These are phyloP conservation scores for Achaetomiella virescens DNA, from an alignment of 495 filamentous ascomycete species.

Conservation along the genomic window DNA sequence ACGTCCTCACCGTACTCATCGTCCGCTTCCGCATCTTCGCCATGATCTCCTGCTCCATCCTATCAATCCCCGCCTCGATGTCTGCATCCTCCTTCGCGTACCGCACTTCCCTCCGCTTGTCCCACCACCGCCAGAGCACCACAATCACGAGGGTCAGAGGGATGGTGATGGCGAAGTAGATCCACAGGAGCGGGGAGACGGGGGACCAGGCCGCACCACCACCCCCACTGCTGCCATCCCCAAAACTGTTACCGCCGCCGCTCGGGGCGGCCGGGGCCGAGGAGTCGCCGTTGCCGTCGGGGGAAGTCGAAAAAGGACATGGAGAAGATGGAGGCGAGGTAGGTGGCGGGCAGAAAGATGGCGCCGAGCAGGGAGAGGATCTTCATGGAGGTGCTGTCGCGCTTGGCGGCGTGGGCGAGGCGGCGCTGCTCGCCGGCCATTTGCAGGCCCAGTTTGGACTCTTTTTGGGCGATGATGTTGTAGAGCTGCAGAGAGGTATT, in stretches of 20 bases:
- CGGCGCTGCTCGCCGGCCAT: conserved; percentile 53
- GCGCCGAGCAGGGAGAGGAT: conserved; percentile 50
- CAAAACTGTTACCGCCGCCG: not conserved
- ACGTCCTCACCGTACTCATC: conserved; percentile 46
- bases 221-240: conserved; percentile 6
- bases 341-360: conserved; percentile 50
- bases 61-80: conserved; percentile 46
- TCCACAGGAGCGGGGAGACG: conserved; percentile 44
- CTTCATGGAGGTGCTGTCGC: conserved; percentile 52
- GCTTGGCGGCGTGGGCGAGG: conserved; percentile 49
- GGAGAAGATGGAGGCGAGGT: conserved; percentile 48
- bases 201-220: not conserved
- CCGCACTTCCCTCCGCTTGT: conserved; percentile 36
- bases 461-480: conserved; percentile 54
- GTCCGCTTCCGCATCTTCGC: conserved; percentile 47
- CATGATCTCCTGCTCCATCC: conserved; percentile 50
- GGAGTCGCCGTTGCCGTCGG: conserved; percentile 1
- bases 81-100: conserved; percentile 43
- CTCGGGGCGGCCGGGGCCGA: not conserved
- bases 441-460: conserved; percentile 49
- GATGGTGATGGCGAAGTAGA: conserved; percentile 50
- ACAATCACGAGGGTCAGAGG: conserved; percentile 45
- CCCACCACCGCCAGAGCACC: conserved; percentile 42
- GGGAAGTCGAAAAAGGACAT: conserved; percentile 53
- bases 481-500: conserved; percentile 33